A percentile compares a stretch with the other conserved stretches of the same genome.
These are phyloP conservation scores for Bremia lactucae DNA, from an alignment of 352 stramenopile species.

Conservation along the genomic window DNA sequence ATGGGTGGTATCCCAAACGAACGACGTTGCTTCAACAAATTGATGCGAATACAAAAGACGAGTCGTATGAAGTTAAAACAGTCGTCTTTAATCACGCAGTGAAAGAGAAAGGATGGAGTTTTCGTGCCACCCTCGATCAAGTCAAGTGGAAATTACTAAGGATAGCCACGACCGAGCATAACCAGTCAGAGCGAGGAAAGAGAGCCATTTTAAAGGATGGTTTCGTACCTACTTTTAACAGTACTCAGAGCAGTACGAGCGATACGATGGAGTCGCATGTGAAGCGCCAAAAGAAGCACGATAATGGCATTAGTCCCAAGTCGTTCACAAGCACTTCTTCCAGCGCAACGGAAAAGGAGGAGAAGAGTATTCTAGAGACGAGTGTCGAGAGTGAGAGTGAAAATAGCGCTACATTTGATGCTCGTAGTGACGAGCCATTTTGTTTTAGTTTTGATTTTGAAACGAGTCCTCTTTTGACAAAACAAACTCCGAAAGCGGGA, in stretches of 20 bases:
- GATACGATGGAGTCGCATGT: no score
- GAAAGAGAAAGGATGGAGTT: conserved; percentile 12
- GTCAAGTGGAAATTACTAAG: conserved; percentile 3
- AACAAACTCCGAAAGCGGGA: no score
- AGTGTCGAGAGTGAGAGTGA: no score
- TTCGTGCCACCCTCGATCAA: conserved; percentile 2
- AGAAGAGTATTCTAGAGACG: no score
- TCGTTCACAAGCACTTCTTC: no score
- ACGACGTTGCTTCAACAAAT: not conserved
- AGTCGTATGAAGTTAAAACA: conserved; percentile 10
- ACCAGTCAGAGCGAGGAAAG: not conserved
- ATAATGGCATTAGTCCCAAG: no score
- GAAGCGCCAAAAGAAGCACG: no score
- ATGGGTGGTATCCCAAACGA: conserved; percentile 1
- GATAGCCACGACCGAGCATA: not conserved
- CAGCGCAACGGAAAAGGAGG: no score
- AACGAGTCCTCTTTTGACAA: not conserved
- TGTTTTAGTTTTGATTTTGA: not conserved
- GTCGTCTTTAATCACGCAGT: conserved; percentile 9
- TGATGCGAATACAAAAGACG: conserved; percentile 1
- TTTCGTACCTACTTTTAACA: no score
- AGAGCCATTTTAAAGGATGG: no score
- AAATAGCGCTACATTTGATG: not conserved
- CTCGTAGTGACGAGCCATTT: not conserved
- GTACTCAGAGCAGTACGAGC: no score